These are phyloP conservation scores for Blastobotrys muscicola DNA, from an alignment of 805 yeast species.

Conservation along the genomic window DNA sequence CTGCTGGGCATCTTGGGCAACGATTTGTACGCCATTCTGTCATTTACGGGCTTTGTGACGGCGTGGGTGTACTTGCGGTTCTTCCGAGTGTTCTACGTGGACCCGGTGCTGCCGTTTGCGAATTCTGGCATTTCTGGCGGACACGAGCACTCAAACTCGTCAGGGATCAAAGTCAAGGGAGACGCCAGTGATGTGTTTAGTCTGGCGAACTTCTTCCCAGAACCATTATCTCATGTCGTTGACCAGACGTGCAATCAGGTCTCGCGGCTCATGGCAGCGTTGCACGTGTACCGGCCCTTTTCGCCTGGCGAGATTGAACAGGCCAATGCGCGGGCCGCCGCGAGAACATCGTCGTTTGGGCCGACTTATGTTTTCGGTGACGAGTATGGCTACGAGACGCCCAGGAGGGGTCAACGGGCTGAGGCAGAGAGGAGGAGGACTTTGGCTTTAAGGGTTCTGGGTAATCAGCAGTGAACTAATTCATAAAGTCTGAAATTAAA, in stretches of 20 bases:
- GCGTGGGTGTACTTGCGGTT: conserved; percentile 76
- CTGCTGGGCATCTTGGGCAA: conserved; percentile 23
- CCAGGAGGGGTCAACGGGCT: conserved; percentile 20
- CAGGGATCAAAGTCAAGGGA: conserved; percentile 41
- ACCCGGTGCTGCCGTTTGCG: conserved; percentile 42
- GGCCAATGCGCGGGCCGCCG: conserved; percentile 60
- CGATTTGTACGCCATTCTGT: conserved; percentile 18
- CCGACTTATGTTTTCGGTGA: neutral
- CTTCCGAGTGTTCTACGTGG: conserved; percentile 49
- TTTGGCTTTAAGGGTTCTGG: conserved; percentile 28
- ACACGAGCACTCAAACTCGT: conserved; percentile 9
- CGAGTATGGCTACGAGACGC: conserved; percentile 2
- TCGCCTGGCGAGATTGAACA: conserved; percentile 61
- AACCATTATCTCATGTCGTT: conserved; percentile 40
- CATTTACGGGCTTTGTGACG: conserved; percentile 42
- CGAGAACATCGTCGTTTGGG: conserved; percentile 69
- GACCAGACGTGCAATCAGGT: conserved; percentile 39
- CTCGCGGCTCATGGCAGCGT: conserved; percentile 32
- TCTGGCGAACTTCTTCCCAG: conserved; percentile 78
- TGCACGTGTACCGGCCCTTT: conserved; percentile 52
- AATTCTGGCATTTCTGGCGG: conserved; percentile 3
- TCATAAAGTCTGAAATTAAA: too few species aligned
- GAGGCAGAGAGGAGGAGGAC: conserved; percentile 29
- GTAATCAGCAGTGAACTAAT: conserved; percentile 5
- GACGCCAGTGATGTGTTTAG: conserved; percentile 89